Conservation (phyloP, 2,329 filamentous ascomycete genomes). For the Trichoderma simmonsii region DNA sequence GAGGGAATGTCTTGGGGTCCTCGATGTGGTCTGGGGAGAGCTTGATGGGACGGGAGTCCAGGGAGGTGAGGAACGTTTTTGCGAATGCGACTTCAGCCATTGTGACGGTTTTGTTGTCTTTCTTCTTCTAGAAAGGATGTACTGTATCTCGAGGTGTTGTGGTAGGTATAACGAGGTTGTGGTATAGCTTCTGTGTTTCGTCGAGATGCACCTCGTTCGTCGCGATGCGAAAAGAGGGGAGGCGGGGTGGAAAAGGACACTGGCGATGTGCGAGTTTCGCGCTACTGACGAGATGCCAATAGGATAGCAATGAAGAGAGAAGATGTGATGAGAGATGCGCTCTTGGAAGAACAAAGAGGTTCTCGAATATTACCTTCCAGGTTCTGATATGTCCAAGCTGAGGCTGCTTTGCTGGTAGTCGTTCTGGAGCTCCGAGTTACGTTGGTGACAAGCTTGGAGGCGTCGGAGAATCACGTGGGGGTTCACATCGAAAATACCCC, state of each 20-base stretch:
- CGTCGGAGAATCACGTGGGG: constrained; percentile 14
- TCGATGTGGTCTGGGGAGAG: constrained; percentile 88
- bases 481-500: background rate
- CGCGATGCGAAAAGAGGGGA: background rate
- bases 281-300: background rate
- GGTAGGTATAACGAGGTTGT: background rate
- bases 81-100: constrained; percentile 87
- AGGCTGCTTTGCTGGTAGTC: background rate
- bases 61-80: constrained; percentile 73
- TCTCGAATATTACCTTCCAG: background rate
- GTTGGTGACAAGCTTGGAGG: background rate
- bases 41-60: constrained; percentile 77
- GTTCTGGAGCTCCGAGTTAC: background rate
- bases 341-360: accelerated
- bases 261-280: background rate
- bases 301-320: background rate
- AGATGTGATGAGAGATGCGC: background rate
- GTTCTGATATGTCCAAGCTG: background rate
- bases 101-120: background rate
- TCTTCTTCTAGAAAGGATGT: background rate
- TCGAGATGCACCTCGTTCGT: background rate
- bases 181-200: background rate
- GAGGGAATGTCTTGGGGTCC: constrained; percentile 74
- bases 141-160: background rate
- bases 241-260: background rate